Evolutionary conservation across 805 yeast species (phyloP).

Genomic region (Zygotorulaspora danielsina): DNA sequence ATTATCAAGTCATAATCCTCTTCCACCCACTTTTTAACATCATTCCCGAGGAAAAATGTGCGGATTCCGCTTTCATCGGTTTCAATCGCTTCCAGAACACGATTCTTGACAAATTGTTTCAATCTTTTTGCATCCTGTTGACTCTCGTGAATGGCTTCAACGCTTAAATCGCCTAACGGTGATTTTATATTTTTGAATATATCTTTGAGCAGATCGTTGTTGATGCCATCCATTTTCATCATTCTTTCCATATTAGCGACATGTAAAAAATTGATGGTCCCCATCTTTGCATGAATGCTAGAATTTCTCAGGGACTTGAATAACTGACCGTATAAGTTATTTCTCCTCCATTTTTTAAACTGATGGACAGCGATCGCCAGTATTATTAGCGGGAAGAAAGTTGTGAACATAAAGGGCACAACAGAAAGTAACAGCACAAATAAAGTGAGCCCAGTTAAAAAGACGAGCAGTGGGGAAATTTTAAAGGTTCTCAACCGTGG

Average conservation of each 20-base stretch:
- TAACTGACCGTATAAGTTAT: slow-evolving; percentile 15
- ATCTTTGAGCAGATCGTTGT: slow-evolving; percentile 6
- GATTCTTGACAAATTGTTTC: slow-evolving; percentile 8
- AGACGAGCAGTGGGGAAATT: slow-evolving; percentile 12
- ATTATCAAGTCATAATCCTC: slow-evolving; percentile 17
- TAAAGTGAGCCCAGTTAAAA: slow-evolving; percentile 18
- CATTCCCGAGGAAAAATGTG: slow-evolving; percentile 18
- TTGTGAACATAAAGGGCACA: slow-evolving; percentile 18
- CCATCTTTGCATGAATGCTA: slow-evolving; percentile 13
- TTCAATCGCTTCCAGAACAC: slow-evolving; percentile 24
- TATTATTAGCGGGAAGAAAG: slow-evolving; percentile 26
- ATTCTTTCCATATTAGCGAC: slow-evolving; percentile 9
- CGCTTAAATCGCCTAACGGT: slow-evolving; percentile 5
- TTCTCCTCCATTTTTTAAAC: slow-evolving; percentile 25
- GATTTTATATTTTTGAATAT: slow-evolving; percentile 9
- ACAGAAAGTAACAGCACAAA: slow-evolving; percentile 14
- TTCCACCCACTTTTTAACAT: slow-evolving; percentile 14
- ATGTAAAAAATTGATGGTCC: slow-evolving; percentile 18
- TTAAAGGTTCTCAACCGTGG: slow-evolving; percentile 13
- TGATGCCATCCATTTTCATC: slow-evolving; percentile 4
- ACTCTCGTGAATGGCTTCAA: slow-evolving; percentile 12
- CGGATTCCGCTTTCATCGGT: slow-evolving; percentile 24
- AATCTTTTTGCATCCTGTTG: slow-evolving; percentile 11
- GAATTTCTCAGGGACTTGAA: slow-evolving; percentile 17
- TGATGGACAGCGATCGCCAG: slow-evolving; percentile 22